Percentiles rank a stretch among this genome's conserved stretches.
phyloP scores from a whole-genome alignment of 495 filamentous ascomycete genomes.

The Aspergillus cristatus region DNA sequence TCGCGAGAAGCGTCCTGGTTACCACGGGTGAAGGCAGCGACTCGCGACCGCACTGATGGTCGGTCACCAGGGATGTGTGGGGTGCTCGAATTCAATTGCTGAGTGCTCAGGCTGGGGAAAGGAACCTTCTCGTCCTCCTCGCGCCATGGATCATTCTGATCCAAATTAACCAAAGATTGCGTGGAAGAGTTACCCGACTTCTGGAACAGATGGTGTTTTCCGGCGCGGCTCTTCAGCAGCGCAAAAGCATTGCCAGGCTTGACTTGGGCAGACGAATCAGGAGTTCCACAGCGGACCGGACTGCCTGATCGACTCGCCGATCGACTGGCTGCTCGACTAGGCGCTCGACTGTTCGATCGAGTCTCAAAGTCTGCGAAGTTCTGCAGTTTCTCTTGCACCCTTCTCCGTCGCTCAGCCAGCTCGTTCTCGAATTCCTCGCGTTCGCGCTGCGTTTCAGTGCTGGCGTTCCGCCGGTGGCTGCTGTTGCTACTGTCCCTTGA shows the following conservation, averaged over 20 bases:
- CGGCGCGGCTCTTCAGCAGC: constrained; percentile 59
- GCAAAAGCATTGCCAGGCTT: constrained; percentile 53
- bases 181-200: constrained; percentile 56
- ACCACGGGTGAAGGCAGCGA: constrained; percentile 24
- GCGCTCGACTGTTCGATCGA: constrained; percentile 42
- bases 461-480: constrained; percentile 42
- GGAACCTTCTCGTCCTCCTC: constrained; percentile 36
- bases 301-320: constrained; percentile 48
- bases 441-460: constrained; percentile 55
- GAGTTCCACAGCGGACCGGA: constrained; percentile 38
- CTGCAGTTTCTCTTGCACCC: constrained; percentile 72
- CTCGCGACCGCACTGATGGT: constrained; percentile 20
- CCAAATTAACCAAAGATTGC: constrained; percentile 31
- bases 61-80: constrained; percentile 29
- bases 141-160: constrained; percentile 35
- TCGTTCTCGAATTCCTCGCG: constrained; percentile 72
- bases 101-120: constrained; percentile 18
- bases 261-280: constrained; percentile 21
- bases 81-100: constrained; percentile 33
- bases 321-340: constrained; percentile 39
- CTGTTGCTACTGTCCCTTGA: too few species aligned
- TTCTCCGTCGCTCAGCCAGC: constrained; percentile 65
- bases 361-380: constrained; percentile 61
- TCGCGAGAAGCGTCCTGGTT: constrained; percentile 34
- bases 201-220: constrained; percentile 49